Base-by-base conservation (phyloP, 208 protist species). In the Leptomonas seymouri region DNA sequence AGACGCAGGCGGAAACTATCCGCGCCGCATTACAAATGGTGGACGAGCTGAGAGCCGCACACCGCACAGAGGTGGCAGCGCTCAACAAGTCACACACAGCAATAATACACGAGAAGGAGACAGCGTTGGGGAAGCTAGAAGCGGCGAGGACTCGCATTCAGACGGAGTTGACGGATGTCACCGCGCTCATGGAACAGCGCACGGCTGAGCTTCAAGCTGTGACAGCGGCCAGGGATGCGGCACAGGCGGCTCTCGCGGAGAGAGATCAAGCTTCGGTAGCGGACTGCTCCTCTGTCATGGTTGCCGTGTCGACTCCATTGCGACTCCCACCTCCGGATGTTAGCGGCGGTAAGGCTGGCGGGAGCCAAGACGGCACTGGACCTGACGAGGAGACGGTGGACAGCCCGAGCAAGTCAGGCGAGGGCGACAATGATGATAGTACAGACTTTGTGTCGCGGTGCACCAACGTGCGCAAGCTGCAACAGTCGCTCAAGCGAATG, bases 401-500 rank as follows among this genome's bases (percentile, higher is more conserved):
- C 25, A 53, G 44, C 36, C 30, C 67, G 20, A 23, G 56, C 20
- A 16, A 34, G 49, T n/a, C 46, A 16, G 67, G 6, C 39, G 25
- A 51, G 0, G 42, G 34, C 5, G 57, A 36, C 58, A 31, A 60
- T 25, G 58, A 34, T 0, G 49, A 66, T 7, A 48, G 58, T 44
- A 20, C 27, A 15, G 58, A 63, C 44, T 30, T 28, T 14, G 34
- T 63, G 27, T 63, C 44, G 23, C 58, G 58, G 7, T 51, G 42
- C 58, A 63, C 58, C 27, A 63, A 74, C 51, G 59, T 68, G 3
- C 69, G 60, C 14, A 58, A 44, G 39, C 25, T 67, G 60, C 69
- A 74, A 45, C 69, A 74, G 60, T 67, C 69, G 14, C 41, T 74
- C 25, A 74, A 63, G 50, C 69, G 69, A 3, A 50, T 67, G 58